Conservation (phyloP, 176 grass and related monocot species). For the Paspalum notatum region DNA sequence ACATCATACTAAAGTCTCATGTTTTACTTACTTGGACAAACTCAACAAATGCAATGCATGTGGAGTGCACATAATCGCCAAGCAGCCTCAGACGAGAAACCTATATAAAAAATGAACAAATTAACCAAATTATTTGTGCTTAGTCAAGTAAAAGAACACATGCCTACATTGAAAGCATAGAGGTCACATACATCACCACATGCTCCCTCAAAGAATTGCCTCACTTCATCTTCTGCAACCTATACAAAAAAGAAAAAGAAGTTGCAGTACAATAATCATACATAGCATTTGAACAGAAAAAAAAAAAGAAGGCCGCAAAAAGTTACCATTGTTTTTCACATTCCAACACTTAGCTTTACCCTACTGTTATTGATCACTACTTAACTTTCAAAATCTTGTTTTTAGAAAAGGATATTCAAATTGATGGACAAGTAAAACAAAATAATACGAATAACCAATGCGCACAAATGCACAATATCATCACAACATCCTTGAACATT, state of each 20-base stretch:
- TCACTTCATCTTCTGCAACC: conserved; percentile 77
- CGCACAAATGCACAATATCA: not conserved
- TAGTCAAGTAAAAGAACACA: conserved; percentile 7
- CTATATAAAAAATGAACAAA: conserved; percentile 30
- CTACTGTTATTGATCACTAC: not conserved
- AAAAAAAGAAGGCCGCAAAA: not conserved
- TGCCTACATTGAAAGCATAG: conserved; percentile 25
- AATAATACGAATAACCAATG: not conserved
- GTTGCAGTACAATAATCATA: not conserved
- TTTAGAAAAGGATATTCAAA: too few species aligned
- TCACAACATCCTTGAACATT: not conserved
- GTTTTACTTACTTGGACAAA: conserved; percentile 78
- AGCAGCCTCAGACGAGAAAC: conserved; percentile 91
- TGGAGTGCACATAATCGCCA: conserved; percentile 86
- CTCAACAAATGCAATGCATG: conserved; percentile 89
- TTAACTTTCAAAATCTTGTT: not conserved
- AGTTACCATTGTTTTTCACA: not conserved
- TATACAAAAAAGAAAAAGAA: conserved; percentile 32
- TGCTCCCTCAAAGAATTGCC: conserved; percentile 72
- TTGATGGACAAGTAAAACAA: not conserved
- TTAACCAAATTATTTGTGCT: conserved; percentile 2
- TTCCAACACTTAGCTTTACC: not conserved
- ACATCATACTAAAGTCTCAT: conserved; percentile 3
- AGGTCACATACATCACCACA: conserved; percentile 74
- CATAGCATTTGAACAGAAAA: conserved; percentile 24